Evolutionary conservation across 345 rosid genomes (phyloP), one percentile per base, ranked within the genome.

Genomic region (Turritis glabra): DNA sequence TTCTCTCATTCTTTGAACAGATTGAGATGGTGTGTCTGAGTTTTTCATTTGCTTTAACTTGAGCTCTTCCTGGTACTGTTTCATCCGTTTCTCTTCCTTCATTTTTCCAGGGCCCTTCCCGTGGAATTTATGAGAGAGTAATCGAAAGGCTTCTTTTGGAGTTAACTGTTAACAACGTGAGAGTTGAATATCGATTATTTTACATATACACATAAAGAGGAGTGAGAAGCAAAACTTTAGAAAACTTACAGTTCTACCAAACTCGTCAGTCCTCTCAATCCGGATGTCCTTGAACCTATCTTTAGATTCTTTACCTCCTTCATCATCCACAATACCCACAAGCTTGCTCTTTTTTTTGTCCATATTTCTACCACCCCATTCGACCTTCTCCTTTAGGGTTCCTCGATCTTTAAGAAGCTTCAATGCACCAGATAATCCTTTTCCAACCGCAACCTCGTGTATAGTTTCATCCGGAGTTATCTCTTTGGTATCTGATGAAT

Each of bases 281-380:
- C 88, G 88, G 60, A 95, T 78, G 75, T 95, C 94, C 78, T 84
- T 80, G 80, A 88, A 88, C 68, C 85, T 81, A 27, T 83, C 86
- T 26, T 62, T 62, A 62, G 67, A 62, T 27, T 41, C 67, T 32
- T 23, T 79, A 22, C 71, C 23, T 58, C 78, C 87, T 43, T 73
- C 80, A 61, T 80, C 81, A 41, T 83, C 94, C 40, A 82, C 72
- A 7, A 95, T 83, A 67, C 98, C 98, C 64, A 90, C 86, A 69
- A 95, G 97, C 85, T 95, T 95, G 84, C 98, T 90, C 84, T 89
- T 95, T 79, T 92, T 95, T 85, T 90, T 95, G 87, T 95, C 99
- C 98, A 92, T 95, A 84, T 92, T 95, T 71, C 99, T 84, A 70
- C 98, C 99, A 81, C 97, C 99, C 98, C 97, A 90, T 11, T 95